Percentiles rank a stretch among this genome's conserved stretches.
Conservation (phyloP, 768 basidiomycete species). For the Pulveroboletus ravenelii region DNA sequence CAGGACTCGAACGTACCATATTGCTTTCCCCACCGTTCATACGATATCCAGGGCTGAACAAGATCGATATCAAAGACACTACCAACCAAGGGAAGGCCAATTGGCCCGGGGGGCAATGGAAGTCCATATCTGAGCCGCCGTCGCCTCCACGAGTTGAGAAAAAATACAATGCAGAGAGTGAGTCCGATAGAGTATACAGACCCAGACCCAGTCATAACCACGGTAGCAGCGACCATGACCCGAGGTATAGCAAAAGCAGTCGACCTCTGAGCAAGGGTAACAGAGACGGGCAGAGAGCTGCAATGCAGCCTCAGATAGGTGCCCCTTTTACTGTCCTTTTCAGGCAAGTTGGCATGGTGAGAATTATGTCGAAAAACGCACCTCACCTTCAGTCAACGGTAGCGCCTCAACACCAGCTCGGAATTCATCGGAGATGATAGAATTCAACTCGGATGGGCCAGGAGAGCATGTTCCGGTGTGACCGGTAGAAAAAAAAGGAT, state of each 20-base stretch:
- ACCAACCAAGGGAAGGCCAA: conserved; percentile 36
- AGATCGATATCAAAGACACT: conserved; percentile 18
- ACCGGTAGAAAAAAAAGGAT: too few species aligned
- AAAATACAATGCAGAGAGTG: neutral
- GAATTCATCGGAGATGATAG: too few species aligned
- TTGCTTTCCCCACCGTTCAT: conserved; percentile 31
- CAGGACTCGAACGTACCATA: conserved; percentile 21
- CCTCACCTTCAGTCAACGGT: too few species aligned
- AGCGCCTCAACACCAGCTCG: too few species aligned
- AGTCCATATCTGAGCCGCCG: conserved; percentile 11
- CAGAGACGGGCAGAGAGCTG: neutral
- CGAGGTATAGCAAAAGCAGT: neutral
- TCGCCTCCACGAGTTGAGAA: conserved; percentile 15
- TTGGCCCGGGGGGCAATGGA: conserved; percentile 49
- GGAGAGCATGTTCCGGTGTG: too few species aligned
- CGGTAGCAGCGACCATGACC: too few species aligned
- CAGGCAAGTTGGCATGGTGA: too few species aligned
- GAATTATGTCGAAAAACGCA: too few species aligned
- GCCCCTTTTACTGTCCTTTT: too few species aligned
- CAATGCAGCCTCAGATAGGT: neutral
- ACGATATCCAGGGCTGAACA: conserved; percentile 29
- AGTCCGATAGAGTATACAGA: conserved; percentile 5
- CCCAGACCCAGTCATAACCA: neutral
- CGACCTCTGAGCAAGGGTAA: neutral
- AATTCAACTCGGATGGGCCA: too few species aligned